Evolutionary conservation across 257 asterid genomes (phyloP), one percentile per base, ranked within the genome.

Genomic region (Rauvolfia tetraphylla): DNA sequence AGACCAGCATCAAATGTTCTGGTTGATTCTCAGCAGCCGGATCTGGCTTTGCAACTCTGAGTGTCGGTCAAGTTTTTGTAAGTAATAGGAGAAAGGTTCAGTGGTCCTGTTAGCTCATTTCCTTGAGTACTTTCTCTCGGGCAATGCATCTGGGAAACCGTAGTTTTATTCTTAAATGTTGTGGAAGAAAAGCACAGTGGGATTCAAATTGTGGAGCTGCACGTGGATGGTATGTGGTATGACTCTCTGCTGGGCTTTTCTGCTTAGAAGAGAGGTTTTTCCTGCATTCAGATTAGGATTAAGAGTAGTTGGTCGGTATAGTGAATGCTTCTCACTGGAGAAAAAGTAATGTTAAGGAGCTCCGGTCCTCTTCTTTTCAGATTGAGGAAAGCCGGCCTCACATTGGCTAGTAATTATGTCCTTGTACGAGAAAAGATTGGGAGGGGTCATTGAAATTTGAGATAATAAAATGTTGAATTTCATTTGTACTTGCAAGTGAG

Each of bases 21-120:
- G 78, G 89, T 94, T 58, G 98, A 95, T 86, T 89, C 99, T 57
- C 97, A 91, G 88, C 99, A 93, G 81, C 99, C 99, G 29, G 99
- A 96, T 86, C 84, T 96, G 76, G 99, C 99, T 79, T 86, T 91
- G 81, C 99, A 96, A 77, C 97, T 96, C 76, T 93, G 85, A 91
- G 48, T 23, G 12, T 11, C 15, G 44, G 48, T 22, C 3, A 58
- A 11, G 46, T 51, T 67, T 76, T 41, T 34, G 33, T 34, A 41
- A 71, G 77, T 58, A 48, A 46, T 61, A 49, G 41, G 73, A 33
- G 68, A 62, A 71, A 71, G 25, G 15, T 44, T 59, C 54, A 34
- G 15, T 33, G 5, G 51, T n/a, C 67, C 58, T 59, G 51, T 63
- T 48, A 31, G 51, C 56, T 71, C 68, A 7, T 48, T 23, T 63